A percentile compares a stretch with the other conserved stretches of the same genome.
These are phyloP conservation scores for Exophiala alcalophila DNA, from an alignment of 2,329 filamentous ascomycete species.

Conservation along the genomic window DNA sequence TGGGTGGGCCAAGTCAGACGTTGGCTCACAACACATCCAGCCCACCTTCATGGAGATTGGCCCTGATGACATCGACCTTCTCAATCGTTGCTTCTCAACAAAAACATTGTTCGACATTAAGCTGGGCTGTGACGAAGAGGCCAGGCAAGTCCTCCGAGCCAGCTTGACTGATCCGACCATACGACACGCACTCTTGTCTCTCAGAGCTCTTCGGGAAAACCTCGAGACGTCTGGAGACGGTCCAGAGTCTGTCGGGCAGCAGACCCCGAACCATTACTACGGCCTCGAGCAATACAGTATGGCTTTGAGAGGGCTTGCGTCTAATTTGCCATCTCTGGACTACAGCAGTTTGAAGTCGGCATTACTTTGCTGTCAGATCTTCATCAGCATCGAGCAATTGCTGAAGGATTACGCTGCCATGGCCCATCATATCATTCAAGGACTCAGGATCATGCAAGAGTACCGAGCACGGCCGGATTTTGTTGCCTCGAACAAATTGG, in stretches of 20 bases:
- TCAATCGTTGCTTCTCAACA: conserved; percentile 43
- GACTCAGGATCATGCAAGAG: conserved; percentile 47
- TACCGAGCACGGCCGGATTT: conserved; percentile 40
- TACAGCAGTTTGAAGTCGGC: conserved; percentile 38
- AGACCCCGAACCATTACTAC: conserved; percentile 36
- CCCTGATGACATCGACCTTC: conserved; percentile 35
- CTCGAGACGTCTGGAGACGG: conserved; percentile 37
- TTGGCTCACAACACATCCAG: conserved; percentile 24
- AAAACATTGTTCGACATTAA: conserved; percentile 44
- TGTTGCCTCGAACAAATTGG: conserved; percentile 30
- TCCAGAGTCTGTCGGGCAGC: conserved; percentile 32
- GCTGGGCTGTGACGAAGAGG: conserved; percentile 41
- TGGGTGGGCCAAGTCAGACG: conserved; percentile 20
- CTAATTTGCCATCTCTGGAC: conserved; percentile 37
- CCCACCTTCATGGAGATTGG: conserved; percentile 20
- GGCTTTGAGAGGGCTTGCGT: conserved; percentile 43
- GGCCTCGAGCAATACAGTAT: conserved; percentile 46
- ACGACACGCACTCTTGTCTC: conserved; percentile 42
- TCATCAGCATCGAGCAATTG: conserved; percentile 50
- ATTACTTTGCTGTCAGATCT: conserved; percentile 48
- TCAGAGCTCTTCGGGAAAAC: conserved; percentile 42
- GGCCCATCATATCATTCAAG: conserved; percentile 45
- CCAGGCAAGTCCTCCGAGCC: conserved; percentile 41
- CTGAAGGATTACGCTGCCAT: conserved; percentile 42
- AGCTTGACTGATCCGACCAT: conserved; percentile 39